Evolutionary conservation across 78 protist genomes (phyloP).

Genomic region (Isochrysis galbana): DNA sequence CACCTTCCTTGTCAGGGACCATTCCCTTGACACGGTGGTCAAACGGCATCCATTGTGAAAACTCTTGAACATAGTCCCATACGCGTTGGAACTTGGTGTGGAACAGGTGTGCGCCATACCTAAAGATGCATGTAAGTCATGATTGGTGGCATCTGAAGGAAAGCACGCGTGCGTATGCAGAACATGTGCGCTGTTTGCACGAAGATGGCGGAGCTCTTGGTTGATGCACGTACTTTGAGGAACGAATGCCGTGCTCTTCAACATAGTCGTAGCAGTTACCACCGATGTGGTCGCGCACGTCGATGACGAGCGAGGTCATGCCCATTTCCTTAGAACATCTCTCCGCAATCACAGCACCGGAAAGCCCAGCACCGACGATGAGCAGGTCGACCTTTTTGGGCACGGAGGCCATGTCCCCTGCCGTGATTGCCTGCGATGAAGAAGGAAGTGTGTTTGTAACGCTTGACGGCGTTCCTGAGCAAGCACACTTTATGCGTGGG

Average conservation of each 20-base stretch:
- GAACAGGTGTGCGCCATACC: slow-evolving; percentile 64
- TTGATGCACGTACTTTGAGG: background rate
- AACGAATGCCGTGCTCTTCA: slow-evolving; percentile 8
- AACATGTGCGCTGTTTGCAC: too few relatives aligned
- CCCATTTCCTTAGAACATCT: slow-evolving; percentile 44
- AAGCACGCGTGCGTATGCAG: too few relatives aligned
- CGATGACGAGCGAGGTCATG: slow-evolving; percentile 32
- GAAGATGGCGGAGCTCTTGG: too few relatives aligned
- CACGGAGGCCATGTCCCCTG: background rate
- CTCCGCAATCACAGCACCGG: slow-evolving; percentile 50
- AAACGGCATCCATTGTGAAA: slow-evolving; percentile 30
- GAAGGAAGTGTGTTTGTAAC: background rate
- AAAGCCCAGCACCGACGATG: slow-evolving; percentile 45
- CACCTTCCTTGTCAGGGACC: slow-evolving; percentile 47
- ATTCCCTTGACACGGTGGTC: slow-evolving; percentile 39
- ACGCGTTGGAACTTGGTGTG: slow-evolving; percentile 52
- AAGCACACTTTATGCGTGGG: background rate
- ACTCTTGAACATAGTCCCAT: slow-evolving; percentile 27
- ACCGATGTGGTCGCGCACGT: slow-evolving; percentile 55
- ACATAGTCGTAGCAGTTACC: slow-evolving; percentile 58
- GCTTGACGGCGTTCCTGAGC: background rate
- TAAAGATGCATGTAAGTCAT: too few relatives aligned
- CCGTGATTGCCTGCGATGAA: background rate
- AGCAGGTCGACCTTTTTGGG: slow-evolving; percentile 29
- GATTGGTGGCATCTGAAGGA: too few relatives aligned